Evolutionary conservation across 768 basidiomycete genomes (phyloP).

Genomic region (Lentinus tigrinus): DNA sequence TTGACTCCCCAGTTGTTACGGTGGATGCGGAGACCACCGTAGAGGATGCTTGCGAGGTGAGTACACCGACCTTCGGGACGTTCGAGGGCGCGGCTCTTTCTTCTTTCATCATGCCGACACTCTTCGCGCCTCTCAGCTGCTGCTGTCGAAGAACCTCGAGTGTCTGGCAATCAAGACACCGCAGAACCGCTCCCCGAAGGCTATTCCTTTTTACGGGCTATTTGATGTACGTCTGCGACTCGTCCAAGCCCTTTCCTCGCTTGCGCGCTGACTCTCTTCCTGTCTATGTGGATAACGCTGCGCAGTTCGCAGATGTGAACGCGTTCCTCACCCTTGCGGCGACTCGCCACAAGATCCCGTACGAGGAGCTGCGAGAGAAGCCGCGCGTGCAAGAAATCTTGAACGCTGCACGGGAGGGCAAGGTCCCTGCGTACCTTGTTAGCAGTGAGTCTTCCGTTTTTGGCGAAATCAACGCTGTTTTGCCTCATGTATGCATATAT

Average conservation of each 20-base stretch:
- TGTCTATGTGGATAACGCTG: too few species aligned
- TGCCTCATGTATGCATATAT: background rate
- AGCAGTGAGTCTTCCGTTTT: constrained; percentile 55
- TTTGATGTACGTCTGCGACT: constrained; percentile 61
- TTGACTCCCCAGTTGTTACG: constrained; percentile 64
- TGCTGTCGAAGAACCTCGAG: constrained; percentile 58
- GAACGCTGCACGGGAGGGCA: constrained; percentile 69
- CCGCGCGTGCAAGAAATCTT: constrained; percentile 67
- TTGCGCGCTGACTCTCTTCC: background rate
- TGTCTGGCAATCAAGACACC: constrained; percentile 62
- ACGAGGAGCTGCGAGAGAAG: constrained; percentile 59
- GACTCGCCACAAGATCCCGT: constrained; percentile 65
- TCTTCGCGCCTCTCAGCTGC: constrained; percentile 38
- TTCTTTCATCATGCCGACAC: background rate
- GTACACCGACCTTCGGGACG: too few species aligned
- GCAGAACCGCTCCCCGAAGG: constrained; percentile 23
- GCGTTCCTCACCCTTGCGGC: constrained; percentile 85
- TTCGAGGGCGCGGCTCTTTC: too few species aligned
- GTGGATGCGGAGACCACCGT: constrained; percentile 73
- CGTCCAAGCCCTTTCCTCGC: background rate
- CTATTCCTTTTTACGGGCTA: constrained; percentile 47
- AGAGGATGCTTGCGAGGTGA: constrained; percentile 80
- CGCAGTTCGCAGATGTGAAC: constrained; percentile 80
- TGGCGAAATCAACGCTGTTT: background rate
- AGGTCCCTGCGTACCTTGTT: constrained; percentile 72